Percentiles rank a stretch among this genome's conserved stretches.
These are phyloP conservation scores for Drosera capensis DNA, from an alignment of 148 eudicot species.

Conservation along the genomic window DNA sequence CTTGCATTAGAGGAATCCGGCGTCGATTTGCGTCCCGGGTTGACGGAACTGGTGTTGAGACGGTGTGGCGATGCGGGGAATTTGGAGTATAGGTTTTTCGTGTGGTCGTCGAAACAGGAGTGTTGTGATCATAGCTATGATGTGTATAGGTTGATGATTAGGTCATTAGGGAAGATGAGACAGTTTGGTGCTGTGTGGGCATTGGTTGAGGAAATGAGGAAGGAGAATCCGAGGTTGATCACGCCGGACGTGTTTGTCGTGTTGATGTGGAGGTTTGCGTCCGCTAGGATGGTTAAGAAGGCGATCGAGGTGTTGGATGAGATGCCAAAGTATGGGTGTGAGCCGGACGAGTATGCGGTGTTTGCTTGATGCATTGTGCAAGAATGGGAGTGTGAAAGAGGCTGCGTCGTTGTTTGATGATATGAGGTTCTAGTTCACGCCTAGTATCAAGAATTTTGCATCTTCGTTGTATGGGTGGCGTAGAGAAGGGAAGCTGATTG, in stretches of 20 bases:
- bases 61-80: constrained; percentile 95
- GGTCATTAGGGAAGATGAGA: constrained; percentile 66
- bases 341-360: constrained; percentile 89
- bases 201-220: constrained; percentile 74
- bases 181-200: constrained; percentile 96
- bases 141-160: constrained; percentile 70
- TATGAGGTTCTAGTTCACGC: constrained; percentile 57
- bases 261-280: constrained; percentile 84
- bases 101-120: constrained; percentile 73
- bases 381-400: constrained; percentile 90
- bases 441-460: constrained; percentile 73
- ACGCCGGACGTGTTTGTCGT: constrained; percentile 67
- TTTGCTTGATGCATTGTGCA: constrained; percentile 82
- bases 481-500: constrained; percentile 70
- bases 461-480: constrained; percentile 90
- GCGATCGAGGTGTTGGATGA: constrained; percentile 82
- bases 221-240: constrained; percentile 47
- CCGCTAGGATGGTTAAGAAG: constrained; percentile 81
- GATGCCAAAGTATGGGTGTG: constrained; percentile 92
- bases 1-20: constrained; percentile 74
- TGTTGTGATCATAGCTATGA: constrained; percentile 64
- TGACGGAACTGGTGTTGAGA: constrained; percentile 59
- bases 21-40: constrained; percentile 40
- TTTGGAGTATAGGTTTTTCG: constrained; percentile 62
- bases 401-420: constrained; percentile 85